Base-by-base conservation (phyloP, 164 flowering plant species). In the Stephania cephalantha region DNA sequence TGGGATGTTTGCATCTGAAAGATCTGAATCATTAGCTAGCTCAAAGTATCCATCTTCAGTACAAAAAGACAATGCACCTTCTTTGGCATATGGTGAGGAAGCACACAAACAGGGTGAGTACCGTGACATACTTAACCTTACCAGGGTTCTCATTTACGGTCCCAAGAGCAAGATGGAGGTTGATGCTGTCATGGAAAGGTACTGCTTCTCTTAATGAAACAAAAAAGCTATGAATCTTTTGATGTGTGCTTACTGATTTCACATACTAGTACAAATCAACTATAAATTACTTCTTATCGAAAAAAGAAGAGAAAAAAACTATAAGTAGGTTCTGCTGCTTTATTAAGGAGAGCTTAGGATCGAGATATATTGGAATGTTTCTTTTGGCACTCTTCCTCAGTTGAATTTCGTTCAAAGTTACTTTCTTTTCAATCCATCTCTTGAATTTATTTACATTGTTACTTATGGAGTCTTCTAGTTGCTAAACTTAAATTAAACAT, bases 151-250 rank as follows among this genome's bases (percentile, higher is more conserved):
- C 69, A 75, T 85, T 71, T 79, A 87, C 78, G 98, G 98, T 74
- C 97, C 98, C 30, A 84, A 88, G 76, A 91, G 98, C 85, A 95
- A 95, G 85, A 86, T 85, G 61, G 91, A 88, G 78, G 98, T 89
- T 69, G 97, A 95, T 80, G 35, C 66, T 63, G 75, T 95, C 69
- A 86, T 92, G 69, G 93, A 92, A 75, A 90, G 95, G 98, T 92
- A 87, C 68, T 78, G 29, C 67, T 53, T 69, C 35, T 75, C 63
- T 76, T 71, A 68, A 29, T 58, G 68, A 63, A 76, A 70, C 46
- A 76, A 75, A 61, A 48, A 58, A n/a, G 64, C 6, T 58, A 6
- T 55, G 5, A 15, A 15, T 58, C 18, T 15, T 58, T 58, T 58
- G 5, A 15, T 6, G n/a, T 18, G 64, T 18, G 20, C n/a, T 35